A percentile compares a stretch with the other conserved stretches of the same genome.
phyloP scores from a whole-genome alignment of 2,329 filamentous ascomycete genomes.

The Cryphonectria naterciae region DNA sequence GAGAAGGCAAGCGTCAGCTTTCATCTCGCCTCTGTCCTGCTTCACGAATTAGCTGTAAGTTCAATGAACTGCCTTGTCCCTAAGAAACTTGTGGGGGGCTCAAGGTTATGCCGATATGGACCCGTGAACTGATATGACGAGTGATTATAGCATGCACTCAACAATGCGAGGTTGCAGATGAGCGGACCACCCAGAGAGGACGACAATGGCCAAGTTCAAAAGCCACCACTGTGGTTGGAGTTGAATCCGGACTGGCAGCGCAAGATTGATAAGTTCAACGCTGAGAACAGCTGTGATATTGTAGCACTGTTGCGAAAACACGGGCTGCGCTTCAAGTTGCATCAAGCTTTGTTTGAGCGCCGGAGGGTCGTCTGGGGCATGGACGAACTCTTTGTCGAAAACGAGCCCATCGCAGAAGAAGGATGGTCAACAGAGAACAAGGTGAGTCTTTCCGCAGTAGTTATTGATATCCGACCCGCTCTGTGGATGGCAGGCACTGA shows the following conservation, averaged over 20 bases:
- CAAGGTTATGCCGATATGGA: background rate
- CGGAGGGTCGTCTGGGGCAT: background rate
- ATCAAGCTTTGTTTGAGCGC: background rate
- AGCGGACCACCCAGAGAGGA: background rate
- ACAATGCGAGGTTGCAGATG: background rate
- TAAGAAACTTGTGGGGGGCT: background rate
- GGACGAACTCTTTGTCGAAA: background rate
- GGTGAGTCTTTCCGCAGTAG: slow-evolving; percentile 3
- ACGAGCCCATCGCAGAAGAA: slow-evolving; percentile 12
- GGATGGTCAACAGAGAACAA: slow-evolving; percentile 26
- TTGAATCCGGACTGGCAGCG: slow-evolving; percentile 11
- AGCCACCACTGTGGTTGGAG: slow-evolving; percentile 12
- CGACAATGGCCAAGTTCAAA: too few species aligned
- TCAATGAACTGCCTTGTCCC: background rate
- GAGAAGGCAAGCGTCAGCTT: slow-evolving; percentile 26
- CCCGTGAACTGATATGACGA: background rate
- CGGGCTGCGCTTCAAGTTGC: slow-evolving; percentile 6
- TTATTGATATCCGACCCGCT: background rate
- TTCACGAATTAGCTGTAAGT: slow-evolving; percentile 27
- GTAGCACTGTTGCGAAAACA: background rate
- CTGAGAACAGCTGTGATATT: background rate
- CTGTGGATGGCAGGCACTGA: background rate
- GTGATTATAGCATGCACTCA: slow-evolving; percentile 15
- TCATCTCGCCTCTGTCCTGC: slow-evolving; percentile 17
- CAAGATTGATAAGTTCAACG: background rate